Percentiles rank a stretch among this genome's conserved stretches.
Conservation (phyloP, 1,284 basidiomycete genomes). For the Peniophora sp. region DNA sequence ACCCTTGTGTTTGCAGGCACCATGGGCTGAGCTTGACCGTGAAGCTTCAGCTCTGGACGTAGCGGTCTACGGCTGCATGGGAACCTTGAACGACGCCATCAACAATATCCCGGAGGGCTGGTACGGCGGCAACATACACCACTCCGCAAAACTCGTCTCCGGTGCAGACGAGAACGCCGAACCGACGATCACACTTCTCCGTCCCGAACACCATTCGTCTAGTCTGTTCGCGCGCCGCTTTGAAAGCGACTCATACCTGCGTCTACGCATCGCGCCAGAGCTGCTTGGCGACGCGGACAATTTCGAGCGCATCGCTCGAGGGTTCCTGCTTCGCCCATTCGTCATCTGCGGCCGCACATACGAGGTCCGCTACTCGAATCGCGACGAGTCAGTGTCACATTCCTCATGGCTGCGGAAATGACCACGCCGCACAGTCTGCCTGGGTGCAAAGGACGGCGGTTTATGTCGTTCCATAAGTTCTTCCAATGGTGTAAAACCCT, state of each 20-base stretch:
- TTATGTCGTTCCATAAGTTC: constrained; percentile 20
- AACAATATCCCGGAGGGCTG: constrained; percentile 12
- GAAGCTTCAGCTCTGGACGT: constrained; percentile 19
- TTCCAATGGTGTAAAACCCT: constrained; percentile 27
- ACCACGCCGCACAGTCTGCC: constrained; percentile 2
- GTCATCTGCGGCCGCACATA: constrained; percentile 26
- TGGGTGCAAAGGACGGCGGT: neutral
- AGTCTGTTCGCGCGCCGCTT: constrained; percentile 29
- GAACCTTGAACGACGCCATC: constrained; percentile 9
- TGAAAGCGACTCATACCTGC: constrained; percentile 29
- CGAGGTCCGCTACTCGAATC: constrained; percentile 29
- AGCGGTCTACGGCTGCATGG: constrained; percentile 19
- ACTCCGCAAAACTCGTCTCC: constrained; percentile 16
- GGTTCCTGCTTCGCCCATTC: constrained; percentile 26
- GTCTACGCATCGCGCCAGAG: constrained; percentile 23
- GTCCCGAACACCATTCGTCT: constrained; percentile 25
- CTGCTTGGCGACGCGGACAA: constrained; percentile 2
- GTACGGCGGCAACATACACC: constrained; percentile 31
- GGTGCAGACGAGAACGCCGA: constrained; percentile 1
- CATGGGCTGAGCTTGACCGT: constrained; percentile 30
- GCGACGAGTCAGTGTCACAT: constrained; percentile 25
- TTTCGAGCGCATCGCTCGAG: constrained; percentile 7
- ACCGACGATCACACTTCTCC: constrained; percentile 19
- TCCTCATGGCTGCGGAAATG: constrained; percentile 29
- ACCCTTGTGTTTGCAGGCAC: constrained; percentile 15